These are phyloP conservation scores for Uronychia setigera DNA, from an alignment of 73 alveolate genomes.

Conservation along the genomic window DNA sequence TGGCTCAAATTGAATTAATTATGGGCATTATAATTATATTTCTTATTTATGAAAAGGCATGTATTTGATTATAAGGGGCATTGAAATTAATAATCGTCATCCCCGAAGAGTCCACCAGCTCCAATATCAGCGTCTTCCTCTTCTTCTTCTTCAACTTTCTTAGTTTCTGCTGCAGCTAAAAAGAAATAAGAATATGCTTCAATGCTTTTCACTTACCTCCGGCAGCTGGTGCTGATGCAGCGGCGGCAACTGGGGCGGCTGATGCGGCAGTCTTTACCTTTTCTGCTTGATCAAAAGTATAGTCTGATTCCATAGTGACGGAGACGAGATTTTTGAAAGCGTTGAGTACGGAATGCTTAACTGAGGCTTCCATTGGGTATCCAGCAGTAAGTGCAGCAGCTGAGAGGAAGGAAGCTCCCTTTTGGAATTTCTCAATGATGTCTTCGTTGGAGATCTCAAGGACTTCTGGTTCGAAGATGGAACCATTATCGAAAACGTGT, in stretches of 20 bases:
- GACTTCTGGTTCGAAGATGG: slow-evolving; percentile 95
- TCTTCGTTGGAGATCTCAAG: slow-evolving; percentile 93
- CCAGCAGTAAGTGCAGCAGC: slow-evolving; percentile 93
- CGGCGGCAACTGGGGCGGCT: slow-evolving; percentile 67
- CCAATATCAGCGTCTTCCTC: slow-evolving; percentile 96
- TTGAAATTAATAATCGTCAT: slow-evolving; percentile 52
- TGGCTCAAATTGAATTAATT: too few relatives aligned
- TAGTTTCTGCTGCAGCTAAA: too few relatives aligned
- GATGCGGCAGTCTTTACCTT: slow-evolving; percentile 53
- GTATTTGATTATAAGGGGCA: too few relatives aligned
- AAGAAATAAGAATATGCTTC: too few relatives aligned
- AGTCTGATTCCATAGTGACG: slow-evolving; percentile 91
- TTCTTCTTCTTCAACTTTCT: slow-evolving; percentile 75
- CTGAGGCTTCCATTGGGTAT: slow-evolving; percentile 96
- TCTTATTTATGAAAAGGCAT: too few relatives aligned
- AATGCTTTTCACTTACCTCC: too few relatives aligned
- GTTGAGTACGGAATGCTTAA: slow-evolving; percentile 95
- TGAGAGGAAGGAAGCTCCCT: slow-evolving; percentile 82
- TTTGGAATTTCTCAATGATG: slow-evolving; percentile 76
- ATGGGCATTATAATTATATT: too few relatives aligned
- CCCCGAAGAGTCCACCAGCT: slow-evolving; percentile 95
- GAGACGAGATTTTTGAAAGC: slow-evolving; percentile 98
- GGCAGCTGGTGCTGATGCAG: slow-evolving; percentile 71
- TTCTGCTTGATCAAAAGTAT: slow-evolving; percentile 83
- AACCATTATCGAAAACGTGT: slow-evolving; percentile 95